Evolutionary conservation across 139 green algal genomes (phyloP).

Genomic region (Zygnema circumcarinatum): DNA sequence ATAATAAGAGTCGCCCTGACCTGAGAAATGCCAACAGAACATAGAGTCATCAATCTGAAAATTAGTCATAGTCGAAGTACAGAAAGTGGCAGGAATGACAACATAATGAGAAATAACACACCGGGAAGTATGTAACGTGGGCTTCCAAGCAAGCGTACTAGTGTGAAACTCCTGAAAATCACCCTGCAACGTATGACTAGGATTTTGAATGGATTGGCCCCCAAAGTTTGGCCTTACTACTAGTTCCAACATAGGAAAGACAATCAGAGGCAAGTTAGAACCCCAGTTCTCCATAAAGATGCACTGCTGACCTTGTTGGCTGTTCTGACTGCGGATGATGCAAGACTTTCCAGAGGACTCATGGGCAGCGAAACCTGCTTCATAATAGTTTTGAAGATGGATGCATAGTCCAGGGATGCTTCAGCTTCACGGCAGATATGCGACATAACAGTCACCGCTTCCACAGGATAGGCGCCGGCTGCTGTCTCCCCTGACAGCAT

Average conservation of each 20-base stretch:
- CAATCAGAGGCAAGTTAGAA: too few species aligned
- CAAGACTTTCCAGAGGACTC: slow-evolving; percentile 91
- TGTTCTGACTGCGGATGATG: slow-evolving; percentile 92
- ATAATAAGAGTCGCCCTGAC: slow-evolving; percentile 77
- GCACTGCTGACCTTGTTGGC: slow-evolving; percentile 86
- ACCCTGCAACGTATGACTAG: too few species aligned
- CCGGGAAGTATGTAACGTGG: too few species aligned
- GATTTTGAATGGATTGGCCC: too few species aligned
- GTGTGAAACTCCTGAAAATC: too few species aligned
- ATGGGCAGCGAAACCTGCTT: slow-evolving; percentile 85
- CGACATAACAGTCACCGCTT: slow-evolving; percentile 79
- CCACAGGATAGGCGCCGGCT: slow-evolving; percentile 75
- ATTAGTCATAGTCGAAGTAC: not conserved
- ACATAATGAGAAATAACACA: too few species aligned
- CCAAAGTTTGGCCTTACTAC: too few species aligned
- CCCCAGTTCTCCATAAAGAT: too few species aligned
- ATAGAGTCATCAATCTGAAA: not conserved
- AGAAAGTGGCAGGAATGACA: too few species aligned
- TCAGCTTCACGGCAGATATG: slow-evolving; percentile 81
- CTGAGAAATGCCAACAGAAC: slow-evolving; percentile 59
- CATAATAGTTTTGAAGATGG: slow-evolving; percentile 80
- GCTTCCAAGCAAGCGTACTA: too few species aligned
- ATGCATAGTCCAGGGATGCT: slow-evolving; percentile 71
- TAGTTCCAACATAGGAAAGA: too few species aligned
- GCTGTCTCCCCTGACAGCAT: slow-evolving; percentile 85